Evolutionary conservation across 169 alveolate species (phyloP), one percentile per base, ranked within the genome.

Genomic region (Cryptosporidium tyzzeri): DNA sequence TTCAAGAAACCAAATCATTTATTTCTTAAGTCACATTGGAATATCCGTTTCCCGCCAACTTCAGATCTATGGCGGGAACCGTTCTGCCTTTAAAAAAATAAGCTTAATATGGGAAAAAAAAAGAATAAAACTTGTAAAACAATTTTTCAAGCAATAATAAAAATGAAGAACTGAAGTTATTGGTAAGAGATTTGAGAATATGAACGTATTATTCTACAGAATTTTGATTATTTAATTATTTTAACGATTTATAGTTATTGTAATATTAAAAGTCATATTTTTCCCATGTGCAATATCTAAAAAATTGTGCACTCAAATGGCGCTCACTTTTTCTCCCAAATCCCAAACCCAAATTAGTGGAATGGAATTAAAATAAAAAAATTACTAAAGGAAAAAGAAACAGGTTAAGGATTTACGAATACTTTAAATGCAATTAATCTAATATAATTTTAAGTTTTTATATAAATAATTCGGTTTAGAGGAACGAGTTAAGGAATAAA

Each of bases 301-400:
- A 29, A 71, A 71, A 51, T 50, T 31, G 23, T 51, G 23, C 85
- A 71, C 85, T 71, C 85, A 29, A 16, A 18, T 71, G 85, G 85
- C 85, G 85, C 85, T 69, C 31, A 50, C 41, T 71, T 37, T 50
- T 51, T 71, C 71, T 37, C 67, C 67, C 67, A 55, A 71, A 71
- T 71, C 85, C 85, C 85, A 50, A 71, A 71, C 85, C 85, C n/a
- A 12, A 21, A 45, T 29, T 37, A 48, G 16, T 35, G 85, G 31
- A 33, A 55, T 21, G 16, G 16, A 51, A 51, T 33, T 51, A 33
- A 70, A 50, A 41, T 35, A 59, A 50, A 71, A 71, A 71, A 51
- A 55, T 71, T 71, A 55, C 51, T n/a, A 29, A 71, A 33, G 7
- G 37, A 5, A 33, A 71, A 16, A 71, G 14, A 18, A 69, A 6